Percentiles rank a stretch among this genome's conserved stretches.
phyloP scores from a whole-genome alignment of 768 basidiomycete genomes.

The Infundibulicybe gibba region DNA sequence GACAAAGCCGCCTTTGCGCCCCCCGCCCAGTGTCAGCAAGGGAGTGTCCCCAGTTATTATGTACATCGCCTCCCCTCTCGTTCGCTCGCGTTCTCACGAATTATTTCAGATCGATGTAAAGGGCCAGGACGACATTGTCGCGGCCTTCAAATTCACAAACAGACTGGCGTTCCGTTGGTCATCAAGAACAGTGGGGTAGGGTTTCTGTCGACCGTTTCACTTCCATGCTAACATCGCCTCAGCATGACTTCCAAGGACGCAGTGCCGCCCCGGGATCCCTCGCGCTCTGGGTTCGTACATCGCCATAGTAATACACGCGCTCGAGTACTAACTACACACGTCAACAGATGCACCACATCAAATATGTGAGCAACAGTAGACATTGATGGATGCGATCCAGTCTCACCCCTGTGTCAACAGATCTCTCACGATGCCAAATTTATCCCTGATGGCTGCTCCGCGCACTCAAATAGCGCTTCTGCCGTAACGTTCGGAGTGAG shows the following conservation, averaged over 20 bases:
- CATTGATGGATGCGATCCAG: not conserved
- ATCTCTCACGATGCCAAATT: conserved; percentile 30
- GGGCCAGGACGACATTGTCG: conserved; percentile 31
- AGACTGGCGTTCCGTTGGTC: conserved; percentile 33
- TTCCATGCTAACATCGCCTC: not conserved
- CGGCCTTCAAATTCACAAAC: conserved; percentile 41
- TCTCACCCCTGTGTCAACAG: conserved; percentile 12
- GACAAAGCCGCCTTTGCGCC: conserved; percentile 18
- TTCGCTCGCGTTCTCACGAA: not conserved
- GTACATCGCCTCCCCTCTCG: conserved; percentile 18
- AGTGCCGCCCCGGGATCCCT: conserved; percentile 40
- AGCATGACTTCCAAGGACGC: conserved; percentile 49
- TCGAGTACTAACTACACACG: not conserved
- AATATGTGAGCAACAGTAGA: conserved; percentile 20
- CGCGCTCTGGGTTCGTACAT: conserved; percentile 38
- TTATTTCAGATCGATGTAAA: conserved; percentile 36
- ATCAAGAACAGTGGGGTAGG: conserved; percentile 52
- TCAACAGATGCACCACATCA: conserved; percentile 35
- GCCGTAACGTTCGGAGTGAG: conserved; percentile 7
- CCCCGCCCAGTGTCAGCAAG: conserved; percentile 27
- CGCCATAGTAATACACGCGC: not conserved
- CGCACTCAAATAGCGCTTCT: conserved; percentile 9
- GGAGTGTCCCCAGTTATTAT: conserved; percentile 34
- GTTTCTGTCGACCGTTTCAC: not conserved
- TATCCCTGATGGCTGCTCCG: conserved; percentile 29